Evolutionary conservation across 768 basidiomycete species (phyloP), one percentile per base, ranked within the genome.

Genomic region (Boletus subparvulus): DNA sequence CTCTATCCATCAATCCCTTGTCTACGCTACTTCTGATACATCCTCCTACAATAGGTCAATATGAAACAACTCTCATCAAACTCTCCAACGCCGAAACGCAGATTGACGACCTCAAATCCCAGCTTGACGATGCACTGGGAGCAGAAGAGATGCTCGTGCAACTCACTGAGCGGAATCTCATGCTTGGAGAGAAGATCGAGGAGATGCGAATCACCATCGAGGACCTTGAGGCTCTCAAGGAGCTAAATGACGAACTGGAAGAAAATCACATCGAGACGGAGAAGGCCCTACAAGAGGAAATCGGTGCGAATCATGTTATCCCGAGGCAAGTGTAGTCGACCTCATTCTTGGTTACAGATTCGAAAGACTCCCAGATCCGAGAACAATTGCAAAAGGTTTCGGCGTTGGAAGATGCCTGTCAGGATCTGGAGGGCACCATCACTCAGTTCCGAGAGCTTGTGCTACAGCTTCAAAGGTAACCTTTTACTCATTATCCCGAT

Each of bases 81-180:
- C 81, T 98, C 5, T 77, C 88, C 36, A 92, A 93, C 64, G 93
- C 97, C 4, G 95, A 98, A 65, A 80, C 82, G 6, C 92, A 96
- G 63, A 87, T 98, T 32, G 96, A 96, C 59, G 92, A 96, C 55
- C 83, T 99, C 58, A 98, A 98, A 70, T 65, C 85, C 12, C 96
- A 98, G 70, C 83, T 98, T 3, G 97, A 99, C 65, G 94, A 95
- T 70, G 93, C 97, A 0, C 78, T 96, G 2, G 93, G 92, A 16
- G 94, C 94, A 0, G 96, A 98, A 70, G 97, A 99, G 58, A 90
- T 99, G 83, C 83, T 98, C 14, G 93, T 97, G 21, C 89, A 92
- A 65, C 80, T 99, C 44, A 99, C 96, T 0, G 96, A 97, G 65
- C 85, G 95, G 5, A 98, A 97, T 67, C 80, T 98, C 19, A 83